A percentile compares a stretch with the other conserved stretches of the same genome.
These are phyloP conservation scores for Oropetium thomaeum DNA, from an alignment of 176 grass and related monocot genomes.

Conservation along the genomic window DNA sequence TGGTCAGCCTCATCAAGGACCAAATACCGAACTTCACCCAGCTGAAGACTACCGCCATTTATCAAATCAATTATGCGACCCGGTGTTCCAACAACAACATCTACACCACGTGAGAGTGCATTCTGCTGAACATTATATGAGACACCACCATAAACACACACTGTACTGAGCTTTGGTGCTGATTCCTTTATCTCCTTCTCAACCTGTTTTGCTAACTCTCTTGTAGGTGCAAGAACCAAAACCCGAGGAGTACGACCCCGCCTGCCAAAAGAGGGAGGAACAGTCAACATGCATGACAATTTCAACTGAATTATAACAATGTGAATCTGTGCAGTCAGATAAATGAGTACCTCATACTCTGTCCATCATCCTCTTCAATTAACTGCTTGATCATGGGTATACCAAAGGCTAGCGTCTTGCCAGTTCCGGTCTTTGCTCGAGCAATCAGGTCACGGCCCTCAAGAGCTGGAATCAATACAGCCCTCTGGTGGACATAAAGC, in stretches of 20 bases:
- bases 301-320: constrained; percentile 4
- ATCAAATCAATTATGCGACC: constrained; percentile 96
- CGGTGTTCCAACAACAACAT: constrained; percentile 99
- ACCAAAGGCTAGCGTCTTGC: constrained; percentile 95
- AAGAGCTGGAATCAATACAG: constrained; percentile 82
- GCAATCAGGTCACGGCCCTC: constrained; percentile 95
- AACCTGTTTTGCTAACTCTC: constrained; percentile 96
- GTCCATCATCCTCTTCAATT: constrained; percentile 57
- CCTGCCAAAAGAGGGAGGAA: constrained; percentile 36
- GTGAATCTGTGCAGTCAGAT: neutral
- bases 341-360: constrained; percentile 44
- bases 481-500: constrained; percentile 58
- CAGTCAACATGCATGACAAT: neutral
- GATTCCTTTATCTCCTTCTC: constrained; percentile 99
- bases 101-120: constrained; percentile 79
- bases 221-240: constrained; percentile 88
- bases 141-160: constrained; percentile 96
- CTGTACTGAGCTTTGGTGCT: constrained; percentile 72
- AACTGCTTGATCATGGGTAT: constrained; percentile 95
- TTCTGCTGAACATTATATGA: constrained; percentile 87
- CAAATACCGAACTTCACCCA: constrained; percentile 86
- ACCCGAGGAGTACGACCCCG: constrained; percentile 66
- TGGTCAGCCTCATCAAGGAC: constrained; percentile 98
- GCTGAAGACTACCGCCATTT: constrained; percentile 59
- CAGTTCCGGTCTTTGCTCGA: constrained; percentile 93